These are phyloP conservation scores for Sisymbrium irio DNA, from an alignment of 345 rosid species.

Conservation along the genomic window DNA sequence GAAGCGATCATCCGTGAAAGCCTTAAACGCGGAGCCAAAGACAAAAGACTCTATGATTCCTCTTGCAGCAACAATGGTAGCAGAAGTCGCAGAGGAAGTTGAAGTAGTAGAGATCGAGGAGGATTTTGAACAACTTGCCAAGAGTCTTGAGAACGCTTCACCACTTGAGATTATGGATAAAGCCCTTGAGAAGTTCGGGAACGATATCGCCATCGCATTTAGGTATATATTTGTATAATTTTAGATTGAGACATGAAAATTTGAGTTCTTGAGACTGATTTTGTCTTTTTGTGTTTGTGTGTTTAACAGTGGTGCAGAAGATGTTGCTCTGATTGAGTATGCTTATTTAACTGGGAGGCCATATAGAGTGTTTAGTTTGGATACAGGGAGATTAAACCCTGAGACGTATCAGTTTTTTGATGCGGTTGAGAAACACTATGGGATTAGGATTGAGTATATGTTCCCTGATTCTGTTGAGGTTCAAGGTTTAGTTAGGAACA, in stretches of 20 bases:
- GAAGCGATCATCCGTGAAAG: constrained; percentile 44
- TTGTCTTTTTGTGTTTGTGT: not conserved
- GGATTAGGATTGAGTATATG: constrained; percentile 84
- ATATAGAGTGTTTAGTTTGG: constrained; percentile 87
- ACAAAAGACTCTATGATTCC: constrained; percentile 35
- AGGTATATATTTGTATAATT: constrained; percentile 41
- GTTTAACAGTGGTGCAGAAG: constrained; percentile 85
- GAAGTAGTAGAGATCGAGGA: constrained; percentile 45
- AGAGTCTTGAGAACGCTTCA: constrained; percentile 59
- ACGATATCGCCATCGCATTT: constrained; percentile 92
- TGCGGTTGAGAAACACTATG: constrained; percentile 74
- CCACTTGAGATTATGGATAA: constrained; percentile 86
- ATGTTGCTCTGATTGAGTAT: constrained; percentile 88
- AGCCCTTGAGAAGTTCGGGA: constrained; percentile 76
- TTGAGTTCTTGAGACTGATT: not conserved
- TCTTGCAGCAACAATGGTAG: constrained; percentile 25
- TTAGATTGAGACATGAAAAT: not conserved
- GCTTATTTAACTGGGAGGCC: constrained; percentile 84
- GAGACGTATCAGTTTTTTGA: constrained; percentile 76
- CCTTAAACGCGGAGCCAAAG: constrained; percentile 60
- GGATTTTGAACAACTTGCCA: constrained; percentile 56
- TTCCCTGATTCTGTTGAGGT: constrained; percentile 97
- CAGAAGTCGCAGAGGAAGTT: constrained; percentile 51
- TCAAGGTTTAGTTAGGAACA: constrained; percentile 82
- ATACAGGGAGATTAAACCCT: constrained; percentile 88